Conservation (phyloP, 768 basidiomycete species). For the Pisolithus orientalis region DNA sequence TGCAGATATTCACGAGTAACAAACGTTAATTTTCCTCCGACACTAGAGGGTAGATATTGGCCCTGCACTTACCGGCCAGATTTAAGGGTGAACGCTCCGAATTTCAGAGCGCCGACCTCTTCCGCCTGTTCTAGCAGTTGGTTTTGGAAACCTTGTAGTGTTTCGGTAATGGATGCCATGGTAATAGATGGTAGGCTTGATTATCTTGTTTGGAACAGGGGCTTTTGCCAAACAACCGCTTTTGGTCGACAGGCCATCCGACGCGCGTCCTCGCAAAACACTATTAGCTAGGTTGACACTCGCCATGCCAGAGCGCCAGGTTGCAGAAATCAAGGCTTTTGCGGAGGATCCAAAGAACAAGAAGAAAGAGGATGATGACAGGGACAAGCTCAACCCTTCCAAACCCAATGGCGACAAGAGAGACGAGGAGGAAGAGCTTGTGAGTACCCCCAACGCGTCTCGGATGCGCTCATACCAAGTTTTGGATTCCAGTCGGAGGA, state of each 20-base stretch:
- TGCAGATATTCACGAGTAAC: conserved; percentile 20
- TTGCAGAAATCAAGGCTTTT: conserved; percentile 55
- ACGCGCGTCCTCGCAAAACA: conserved; percentile 24
- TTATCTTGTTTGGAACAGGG: conserved; percentile 25
- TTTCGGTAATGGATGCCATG: not conserved
- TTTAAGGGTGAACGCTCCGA: conserved; percentile 91
- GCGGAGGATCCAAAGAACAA: conserved; percentile 77
- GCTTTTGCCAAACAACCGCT: conserved; percentile 26
- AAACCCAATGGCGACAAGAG: conserved; percentile 49
- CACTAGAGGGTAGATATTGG: too few relatives aligned
- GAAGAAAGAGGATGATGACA: conserved; percentile 37
- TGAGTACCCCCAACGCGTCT: conserved; percentile 36
- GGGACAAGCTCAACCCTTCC: conserved; percentile 52
- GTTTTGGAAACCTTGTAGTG: conserved; percentile 45
- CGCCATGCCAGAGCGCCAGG: conserved; percentile 53
- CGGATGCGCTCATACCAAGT: conserved; percentile 6
- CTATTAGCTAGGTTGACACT: conserved; percentile 1
- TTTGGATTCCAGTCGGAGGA: conserved; percentile 71
- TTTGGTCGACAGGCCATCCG: conserved; percentile 16
- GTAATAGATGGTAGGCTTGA: not conserved
- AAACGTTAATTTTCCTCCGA: too few relatives aligned
- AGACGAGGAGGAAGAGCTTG: conserved; percentile 67
- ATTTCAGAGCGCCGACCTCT: conserved; percentile 71
- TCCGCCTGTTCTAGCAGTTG: conserved; percentile 67
- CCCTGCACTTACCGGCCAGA: conserved; percentile 71